phyloP scores from a whole-genome alignment of 345 rosid species.

The Pelargonium nanum region DNA sequence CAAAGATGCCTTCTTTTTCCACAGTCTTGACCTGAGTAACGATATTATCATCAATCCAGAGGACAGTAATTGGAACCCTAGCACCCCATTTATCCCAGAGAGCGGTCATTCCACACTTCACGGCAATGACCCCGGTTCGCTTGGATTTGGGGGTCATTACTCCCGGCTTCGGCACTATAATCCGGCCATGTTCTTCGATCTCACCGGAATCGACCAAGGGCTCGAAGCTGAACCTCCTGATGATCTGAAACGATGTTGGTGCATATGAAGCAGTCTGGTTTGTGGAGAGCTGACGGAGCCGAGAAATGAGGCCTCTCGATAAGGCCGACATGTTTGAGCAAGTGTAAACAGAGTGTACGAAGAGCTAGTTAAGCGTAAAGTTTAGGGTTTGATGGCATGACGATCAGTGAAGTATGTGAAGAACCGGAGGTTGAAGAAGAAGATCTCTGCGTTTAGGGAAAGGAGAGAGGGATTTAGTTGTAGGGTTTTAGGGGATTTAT shows the following conservation, averaged over 20 bases:
- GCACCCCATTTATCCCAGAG: slow-evolving; percentile 97
- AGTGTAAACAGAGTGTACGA: not conserved
- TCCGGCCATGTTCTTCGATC: slow-evolving; percentile 24
- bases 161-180: slow-evolving; percentile 49
- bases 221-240: slow-evolving; percentile 31
- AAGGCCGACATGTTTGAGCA: slow-evolving; percentile 38
- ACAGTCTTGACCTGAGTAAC: slow-evolving; percentile 90
- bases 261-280: slow-evolving; percentile 7
- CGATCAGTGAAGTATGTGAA: not conserved
- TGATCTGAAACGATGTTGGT: slow-evolving; percentile 11
- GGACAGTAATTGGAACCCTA: slow-evolving; percentile 63
- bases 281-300: slow-evolving; percentile 33
- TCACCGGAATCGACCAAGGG: slow-evolving; percentile 26
- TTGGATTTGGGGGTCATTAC: slow-evolving; percentile 54
- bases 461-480: not conserved
- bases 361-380: no score
- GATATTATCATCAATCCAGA: slow-evolving; percentile 85
- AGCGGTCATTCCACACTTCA: slow-evolving; percentile 88
- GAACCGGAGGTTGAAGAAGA: not conserved
- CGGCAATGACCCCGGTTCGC: slow-evolving; percentile 77
- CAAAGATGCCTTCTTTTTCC: slow-evolving; percentile 78
- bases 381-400: no score
- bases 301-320: slow-evolving; percentile 61
- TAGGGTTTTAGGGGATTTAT: not conserved
- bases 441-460: not conserved